phyloP scores from a whole-genome alignment of 352 stramenopile genomes.

The Globisporangium carolinianum region DNA sequence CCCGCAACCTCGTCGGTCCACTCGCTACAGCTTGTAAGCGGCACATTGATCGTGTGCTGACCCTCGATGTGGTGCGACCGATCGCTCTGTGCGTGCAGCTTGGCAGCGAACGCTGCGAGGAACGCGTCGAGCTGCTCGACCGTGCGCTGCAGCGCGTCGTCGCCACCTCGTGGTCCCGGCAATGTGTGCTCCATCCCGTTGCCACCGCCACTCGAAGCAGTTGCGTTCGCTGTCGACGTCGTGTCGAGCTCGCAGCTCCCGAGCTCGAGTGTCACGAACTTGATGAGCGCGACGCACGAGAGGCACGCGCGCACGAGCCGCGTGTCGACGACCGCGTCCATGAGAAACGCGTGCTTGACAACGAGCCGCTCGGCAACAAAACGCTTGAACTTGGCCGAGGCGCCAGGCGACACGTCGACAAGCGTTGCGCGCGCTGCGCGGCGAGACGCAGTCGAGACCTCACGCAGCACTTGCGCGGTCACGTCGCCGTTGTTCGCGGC shows the following conservation, averaged over 20 bases:
- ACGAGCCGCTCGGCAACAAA: constrained; percentile 39
- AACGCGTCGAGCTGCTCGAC: constrained; percentile 21
- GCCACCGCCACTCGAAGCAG: not conserved
- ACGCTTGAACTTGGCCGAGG: constrained; percentile 25
- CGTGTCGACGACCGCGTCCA: constrained; percentile 58
- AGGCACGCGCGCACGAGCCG: constrained; percentile 47
- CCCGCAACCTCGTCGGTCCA: constrained; percentile 9
- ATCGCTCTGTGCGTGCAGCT: constrained; percentile 18
- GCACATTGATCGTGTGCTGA: constrained; percentile 23
- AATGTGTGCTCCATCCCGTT: not conserved
- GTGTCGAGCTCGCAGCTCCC: not conserved
- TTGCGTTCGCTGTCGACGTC: constrained; percentile 1
- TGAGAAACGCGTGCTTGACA: constrained; percentile 61
- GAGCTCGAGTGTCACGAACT: constrained; percentile 48
- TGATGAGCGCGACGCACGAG: constrained; percentile 51
- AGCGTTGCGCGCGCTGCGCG: not conserved
- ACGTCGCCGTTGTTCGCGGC: not conserved
- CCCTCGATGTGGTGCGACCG: constrained; percentile 23
- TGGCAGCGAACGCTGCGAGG: constrained; percentile 22
- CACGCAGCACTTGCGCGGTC: constrained; percentile 3
- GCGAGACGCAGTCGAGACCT: not conserved
- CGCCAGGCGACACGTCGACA: constrained; percentile 14
- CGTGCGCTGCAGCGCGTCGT: not conserved
- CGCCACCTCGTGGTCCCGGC: not conserved
- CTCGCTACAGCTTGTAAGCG: constrained; percentile 20